Evolutionary conservation across 345 rosid species (phyloP).

Genomic region (Aethionema arabicum): DNA sequence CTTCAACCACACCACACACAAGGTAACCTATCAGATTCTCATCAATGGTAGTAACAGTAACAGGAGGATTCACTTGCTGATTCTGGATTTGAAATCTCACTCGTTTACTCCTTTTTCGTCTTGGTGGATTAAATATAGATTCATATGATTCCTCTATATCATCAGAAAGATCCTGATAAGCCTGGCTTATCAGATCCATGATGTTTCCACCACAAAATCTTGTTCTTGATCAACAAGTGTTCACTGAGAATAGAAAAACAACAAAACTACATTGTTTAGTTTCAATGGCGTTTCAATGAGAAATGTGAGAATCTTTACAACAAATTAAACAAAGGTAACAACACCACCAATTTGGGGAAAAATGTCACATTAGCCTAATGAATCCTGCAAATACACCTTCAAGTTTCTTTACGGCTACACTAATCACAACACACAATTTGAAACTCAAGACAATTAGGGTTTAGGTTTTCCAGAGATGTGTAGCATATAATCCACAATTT

Average conservation of each 20-base stretch:
- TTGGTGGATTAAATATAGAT: slow-evolving; percentile 37
- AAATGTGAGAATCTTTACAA: slow-evolving; percentile 1
- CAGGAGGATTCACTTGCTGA: slow-evolving; percentile 26
- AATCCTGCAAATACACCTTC: not conserved
- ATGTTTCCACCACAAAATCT: slow-evolving; percentile 1
- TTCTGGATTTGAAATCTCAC: slow-evolving; percentile 45
- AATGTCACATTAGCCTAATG: not conserved
- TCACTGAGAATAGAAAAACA: not conserved
- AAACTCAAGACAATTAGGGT: not conserved
- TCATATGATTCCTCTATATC: slow-evolving; percentile 42
- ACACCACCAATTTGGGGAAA: not conserved
- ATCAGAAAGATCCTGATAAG: not conserved
- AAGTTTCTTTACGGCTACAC: not conserved
- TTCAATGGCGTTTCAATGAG: slow-evolving; percentile 2
- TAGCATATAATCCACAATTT: not conserved
- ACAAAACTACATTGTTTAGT: not conserved
- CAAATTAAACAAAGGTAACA: not conserved
- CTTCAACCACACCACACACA: slow-evolving; percentile 73
- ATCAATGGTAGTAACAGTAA: slow-evolving; percentile 16
- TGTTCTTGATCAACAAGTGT: slow-evolving; percentile 16
- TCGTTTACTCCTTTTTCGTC: slow-evolving; percentile 63
- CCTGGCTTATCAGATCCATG: not conserved
- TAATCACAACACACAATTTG: not conserved
- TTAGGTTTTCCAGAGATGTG: no score
- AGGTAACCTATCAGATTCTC: slow-evolving; percentile 55